Conservation (phyloP, 2,329 filamentous ascomycete genomes). For the Dothistroma pini region DNA sequence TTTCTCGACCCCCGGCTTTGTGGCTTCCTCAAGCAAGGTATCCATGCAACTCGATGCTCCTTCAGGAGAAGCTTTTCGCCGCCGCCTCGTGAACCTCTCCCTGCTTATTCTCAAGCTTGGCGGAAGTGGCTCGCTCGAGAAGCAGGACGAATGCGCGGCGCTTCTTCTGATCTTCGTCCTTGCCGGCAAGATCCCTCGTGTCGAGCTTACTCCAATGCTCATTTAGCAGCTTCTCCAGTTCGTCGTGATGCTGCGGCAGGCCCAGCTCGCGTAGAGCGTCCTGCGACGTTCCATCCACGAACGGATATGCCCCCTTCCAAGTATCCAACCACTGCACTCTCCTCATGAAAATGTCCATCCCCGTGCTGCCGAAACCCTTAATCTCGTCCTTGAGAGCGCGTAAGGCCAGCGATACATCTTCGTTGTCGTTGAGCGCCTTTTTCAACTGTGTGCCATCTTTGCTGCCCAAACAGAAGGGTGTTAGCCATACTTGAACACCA, state of each 20-base stretch:
- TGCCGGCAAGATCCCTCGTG: conserved; percentile 28
- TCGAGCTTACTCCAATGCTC: conserved; percentile 36
- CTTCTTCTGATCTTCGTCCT: conserved; percentile 36
- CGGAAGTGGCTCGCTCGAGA: conserved; percentile 38
- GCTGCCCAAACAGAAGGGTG: conserved; percentile 14
- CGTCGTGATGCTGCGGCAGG: conserved; percentile 35
- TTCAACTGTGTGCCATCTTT: conserved; percentile 32
- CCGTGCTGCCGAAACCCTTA: conserved; percentile 42
- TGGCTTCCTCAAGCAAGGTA: background rate
- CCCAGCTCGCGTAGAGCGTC: conserved; percentile 36
- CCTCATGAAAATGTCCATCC: conserved; percentile 43
- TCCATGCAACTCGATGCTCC: background rate
- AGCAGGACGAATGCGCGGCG: conserved; percentile 40
- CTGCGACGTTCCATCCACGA: conserved; percentile 38
- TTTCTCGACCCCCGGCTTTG: background rate
- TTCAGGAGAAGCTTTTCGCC: background rate
- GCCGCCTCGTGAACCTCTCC: conserved; percentile 5
- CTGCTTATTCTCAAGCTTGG: conserved; percentile 38
- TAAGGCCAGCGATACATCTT: conserved; percentile 30
- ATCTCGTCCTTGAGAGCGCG: conserved; percentile 35
- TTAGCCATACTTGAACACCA: too few species aligned
- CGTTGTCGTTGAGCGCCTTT: conserved; percentile 34
- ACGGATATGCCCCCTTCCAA: conserved; percentile 40
- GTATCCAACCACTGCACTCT: conserved; percentile 37
- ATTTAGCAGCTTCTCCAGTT: conserved; percentile 36